phyloP scores from a whole-genome alignment of 2,329 filamentous ascomycete genomes.

The Colletotrichum sp. region DNA sequence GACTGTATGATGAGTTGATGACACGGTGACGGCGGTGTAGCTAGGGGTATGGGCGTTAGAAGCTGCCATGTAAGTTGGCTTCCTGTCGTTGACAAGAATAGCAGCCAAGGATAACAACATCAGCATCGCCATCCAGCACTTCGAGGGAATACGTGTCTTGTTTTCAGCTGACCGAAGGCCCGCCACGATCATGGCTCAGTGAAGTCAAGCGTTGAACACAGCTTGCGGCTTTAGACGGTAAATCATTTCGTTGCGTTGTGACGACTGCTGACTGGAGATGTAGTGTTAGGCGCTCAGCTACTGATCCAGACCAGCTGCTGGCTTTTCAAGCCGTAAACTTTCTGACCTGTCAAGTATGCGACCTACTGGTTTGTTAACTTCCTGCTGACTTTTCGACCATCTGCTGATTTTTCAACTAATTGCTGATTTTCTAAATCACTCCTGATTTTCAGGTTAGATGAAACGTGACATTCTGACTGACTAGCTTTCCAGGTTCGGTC shows the following conservation, averaged over 20 bases:
- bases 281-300: no score
- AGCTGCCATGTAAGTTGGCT: background rate
- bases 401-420: background rate
- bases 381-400: background rate
- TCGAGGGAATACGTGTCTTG: background rate
- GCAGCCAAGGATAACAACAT: background rate
- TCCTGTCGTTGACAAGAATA: background rate
- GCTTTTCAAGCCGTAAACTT: background rate
- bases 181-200: background rate
- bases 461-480: no score
- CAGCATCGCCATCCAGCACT: background rate
- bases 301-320: background rate
- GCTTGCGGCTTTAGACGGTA: background rate
- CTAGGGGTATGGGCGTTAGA: background rate
- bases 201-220: background rate
- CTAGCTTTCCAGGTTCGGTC: no score
- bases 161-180: background rate
- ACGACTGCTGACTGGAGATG: no score
- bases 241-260: background rate
- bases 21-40: background rate
- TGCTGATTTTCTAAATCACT: background rate
- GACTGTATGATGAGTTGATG: background rate
- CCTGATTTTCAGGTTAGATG: background rate
- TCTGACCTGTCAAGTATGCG: no score
- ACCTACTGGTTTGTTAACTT: no score